phyloP scores from a whole-genome alignment of 805 yeast genomes.

The Cyberlindnera bimundalis region DNA sequence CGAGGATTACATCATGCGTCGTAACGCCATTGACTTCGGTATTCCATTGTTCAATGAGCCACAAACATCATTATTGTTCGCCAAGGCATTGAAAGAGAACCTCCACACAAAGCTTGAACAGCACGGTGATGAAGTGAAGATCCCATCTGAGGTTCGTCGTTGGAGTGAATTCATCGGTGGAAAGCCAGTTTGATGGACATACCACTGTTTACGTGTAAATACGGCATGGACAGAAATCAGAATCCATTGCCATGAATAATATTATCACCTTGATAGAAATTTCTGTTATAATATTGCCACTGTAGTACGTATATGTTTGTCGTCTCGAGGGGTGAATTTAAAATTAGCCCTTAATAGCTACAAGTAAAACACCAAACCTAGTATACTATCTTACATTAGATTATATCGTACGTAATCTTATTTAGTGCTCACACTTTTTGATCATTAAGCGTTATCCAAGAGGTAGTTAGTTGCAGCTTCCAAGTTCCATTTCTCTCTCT shows the following conservation, averaged over 20 bases:
- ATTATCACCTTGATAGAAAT: background rate
- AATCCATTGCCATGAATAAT: background rate
- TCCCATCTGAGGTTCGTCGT: constrained; percentile 85
- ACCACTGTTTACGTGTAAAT: too few relatives aligned
- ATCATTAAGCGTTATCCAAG: constrained; percentile 55
- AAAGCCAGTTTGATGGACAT: constrained; percentile 57
- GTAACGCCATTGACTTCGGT: constrained; percentile 98
- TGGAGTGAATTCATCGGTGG: constrained; percentile 98
- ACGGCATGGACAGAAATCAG: background rate
- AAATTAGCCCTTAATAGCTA: too few relatives aligned
- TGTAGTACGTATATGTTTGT: too few relatives aligned
- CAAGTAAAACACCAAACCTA: too few relatives aligned
- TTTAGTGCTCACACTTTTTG: background rate
- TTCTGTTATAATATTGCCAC: too few relatives aligned
- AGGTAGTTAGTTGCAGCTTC: constrained; percentile 86
- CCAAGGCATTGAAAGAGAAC: constrained; percentile 74
- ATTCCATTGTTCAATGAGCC: constrained; percentile 97
- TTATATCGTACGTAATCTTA: background rate
- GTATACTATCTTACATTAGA: background rate
- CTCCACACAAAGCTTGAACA: constrained; percentile 53
- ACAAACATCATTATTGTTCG: constrained; percentile 83
- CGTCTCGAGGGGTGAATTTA: too few relatives aligned
- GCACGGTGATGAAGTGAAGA: constrained; percentile 44
- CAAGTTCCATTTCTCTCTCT: constrained; percentile 66
- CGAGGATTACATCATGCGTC: constrained; percentile 95